phyloP scores from a whole-genome alignment of 345 rosid genomes.

The Arabis alpina region DNA sequence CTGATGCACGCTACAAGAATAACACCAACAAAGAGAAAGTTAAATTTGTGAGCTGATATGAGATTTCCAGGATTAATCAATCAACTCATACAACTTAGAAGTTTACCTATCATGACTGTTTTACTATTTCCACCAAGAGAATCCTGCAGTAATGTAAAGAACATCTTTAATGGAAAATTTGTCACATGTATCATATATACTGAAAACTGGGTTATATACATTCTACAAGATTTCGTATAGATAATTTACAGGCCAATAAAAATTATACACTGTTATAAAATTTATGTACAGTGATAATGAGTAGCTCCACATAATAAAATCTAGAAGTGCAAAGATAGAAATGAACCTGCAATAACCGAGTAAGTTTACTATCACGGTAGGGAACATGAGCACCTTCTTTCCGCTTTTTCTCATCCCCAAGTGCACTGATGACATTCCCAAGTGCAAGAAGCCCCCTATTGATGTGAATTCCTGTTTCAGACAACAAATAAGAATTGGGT shows the following conservation, averaged over 20 bases:
- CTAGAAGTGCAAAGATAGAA: slow-evolving; percentile 33
- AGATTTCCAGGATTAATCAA: not conserved
- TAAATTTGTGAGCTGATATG: not conserved
- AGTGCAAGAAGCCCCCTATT: slow-evolving; percentile 89
- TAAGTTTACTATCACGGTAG: slow-evolving; percentile 85
- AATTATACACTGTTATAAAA: slow-evolving; percentile 1
- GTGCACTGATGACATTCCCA: slow-evolving; percentile 87
- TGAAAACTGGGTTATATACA: not conserved
- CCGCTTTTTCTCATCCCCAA: slow-evolving; percentile 84
- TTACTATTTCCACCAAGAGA: slow-evolving; percentile 88
- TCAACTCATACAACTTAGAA: not conserved
- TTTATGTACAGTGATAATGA: not conserved
- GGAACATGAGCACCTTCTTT: slow-evolving; percentile 87
- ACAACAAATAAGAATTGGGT: slow-evolving; percentile 21
- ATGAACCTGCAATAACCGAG: slow-evolving; percentile 76
- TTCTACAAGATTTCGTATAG: slow-evolving; percentile 15
- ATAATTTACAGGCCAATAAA: slow-evolving; percentile 1
- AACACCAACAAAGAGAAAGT: not conserved
- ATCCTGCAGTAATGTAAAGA: slow-evolving; percentile 54
- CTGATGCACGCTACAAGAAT: slow-evolving; percentile 71
- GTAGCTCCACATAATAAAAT: slow-evolving; percentile 10
- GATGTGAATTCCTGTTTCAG: slow-evolving; percentile 70
- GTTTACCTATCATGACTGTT: slow-evolving; percentile 83
- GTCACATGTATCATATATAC: slow-evolving; percentile 15
- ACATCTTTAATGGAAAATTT: not conserved